Evolutionary conservation across 805 yeast species (phyloP).

Genomic region (Wickerhamomyces alni): DNA sequence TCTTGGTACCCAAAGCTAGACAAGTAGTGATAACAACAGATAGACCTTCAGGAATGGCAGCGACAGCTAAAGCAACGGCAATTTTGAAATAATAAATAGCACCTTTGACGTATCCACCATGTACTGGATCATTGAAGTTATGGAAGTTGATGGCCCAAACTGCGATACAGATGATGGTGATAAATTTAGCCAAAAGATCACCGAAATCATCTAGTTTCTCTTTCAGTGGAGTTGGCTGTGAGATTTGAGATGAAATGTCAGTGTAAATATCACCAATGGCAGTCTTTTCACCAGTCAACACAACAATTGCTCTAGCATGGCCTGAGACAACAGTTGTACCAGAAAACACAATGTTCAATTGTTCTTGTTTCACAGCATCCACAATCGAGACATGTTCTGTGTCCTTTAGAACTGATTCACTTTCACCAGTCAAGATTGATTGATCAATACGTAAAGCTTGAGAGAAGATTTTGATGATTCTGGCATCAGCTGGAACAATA

Average conservation of each 20-base stretch:
- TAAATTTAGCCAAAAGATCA: conserved; percentile 35
- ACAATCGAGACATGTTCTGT: conserved; percentile 19
- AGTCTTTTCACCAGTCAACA: conserved; percentile 41
- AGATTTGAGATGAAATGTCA: conserved; percentile 33
- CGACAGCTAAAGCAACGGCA: conserved; percentile 43
- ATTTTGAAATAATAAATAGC: conserved; percentile 47
- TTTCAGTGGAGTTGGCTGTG: conserved; percentile 31
- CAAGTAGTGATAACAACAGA: conserved; percentile 49
- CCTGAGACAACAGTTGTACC: conserved; percentile 42
- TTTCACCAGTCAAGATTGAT: conserved; percentile 45
- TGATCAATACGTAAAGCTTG: conserved; percentile 38
- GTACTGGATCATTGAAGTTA: conserved; percentile 36
- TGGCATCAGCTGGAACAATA: conserved; percentile 43
- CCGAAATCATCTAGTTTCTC: conserved; percentile 33
- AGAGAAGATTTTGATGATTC: conserved; percentile 33
- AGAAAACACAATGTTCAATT: conserved; percentile 38
- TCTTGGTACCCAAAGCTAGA: conserved; percentile 41
- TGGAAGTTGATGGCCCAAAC: conserved; percentile 39
- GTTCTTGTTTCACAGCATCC: conserved; percentile 32
- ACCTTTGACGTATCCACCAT: conserved; percentile 35
- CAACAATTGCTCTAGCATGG: conserved; percentile 38
- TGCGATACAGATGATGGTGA: conserved; percentile 39
- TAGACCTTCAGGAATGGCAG: conserved; percentile 49
- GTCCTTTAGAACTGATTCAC: conserved; percentile 33
- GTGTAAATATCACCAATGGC: conserved; percentile 44